Conservation (phyloP, 1,139 yeast species). For the Diutina mesorugosa region DNA sequence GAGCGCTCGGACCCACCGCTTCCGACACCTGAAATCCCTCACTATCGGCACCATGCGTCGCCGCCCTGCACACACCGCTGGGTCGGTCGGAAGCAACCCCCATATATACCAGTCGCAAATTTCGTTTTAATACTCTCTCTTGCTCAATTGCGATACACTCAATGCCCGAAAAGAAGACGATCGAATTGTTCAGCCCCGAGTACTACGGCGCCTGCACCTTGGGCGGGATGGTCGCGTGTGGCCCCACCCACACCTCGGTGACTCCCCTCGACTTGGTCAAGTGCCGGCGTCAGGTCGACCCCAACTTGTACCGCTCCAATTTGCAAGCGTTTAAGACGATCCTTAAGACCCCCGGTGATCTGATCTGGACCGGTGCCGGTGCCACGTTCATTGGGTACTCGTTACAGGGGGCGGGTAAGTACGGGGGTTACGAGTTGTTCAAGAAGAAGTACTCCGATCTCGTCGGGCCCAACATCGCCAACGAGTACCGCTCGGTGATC, state of each 20-base stretch:
- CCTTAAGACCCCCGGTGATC: slow-evolving; percentile 62
- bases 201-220: slow-evolving; percentile 76
- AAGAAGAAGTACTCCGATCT: slow-evolving; percentile 62
- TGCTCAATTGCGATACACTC: background rate
- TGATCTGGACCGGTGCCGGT: slow-evolving; percentile 75
- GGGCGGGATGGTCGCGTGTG: slow-evolving; percentile 90
- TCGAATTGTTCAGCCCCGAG: slow-evolving; percentile 50
- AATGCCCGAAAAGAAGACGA: slow-evolving; percentile 7
- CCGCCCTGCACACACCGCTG: background rate
- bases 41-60: background rate
- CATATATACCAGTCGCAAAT: background rate
- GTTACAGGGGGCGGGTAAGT: slow-evolving; percentile 92
- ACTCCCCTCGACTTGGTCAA: slow-evolving; percentile 90
- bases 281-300: slow-evolving; percentile 80
- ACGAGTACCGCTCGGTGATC: slow-evolving; percentile 57
- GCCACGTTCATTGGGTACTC: slow-evolving; percentile 90
- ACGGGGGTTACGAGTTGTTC: slow-evolving; percentile 86
- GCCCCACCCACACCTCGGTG: slow-evolving; percentile 87
- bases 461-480: slow-evolving; percentile 53
- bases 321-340: slow-evolving; percentile 69
- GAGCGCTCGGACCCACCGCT: background rate
- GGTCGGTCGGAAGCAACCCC: background rate
- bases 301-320: slow-evolving; percentile 59
- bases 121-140: background rate
- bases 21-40: background rate